These are phyloP conservation scores for Trametes coccinea DNA, from an alignment of 768 basidiomycete genomes.

Conservation along the genomic window DNA sequence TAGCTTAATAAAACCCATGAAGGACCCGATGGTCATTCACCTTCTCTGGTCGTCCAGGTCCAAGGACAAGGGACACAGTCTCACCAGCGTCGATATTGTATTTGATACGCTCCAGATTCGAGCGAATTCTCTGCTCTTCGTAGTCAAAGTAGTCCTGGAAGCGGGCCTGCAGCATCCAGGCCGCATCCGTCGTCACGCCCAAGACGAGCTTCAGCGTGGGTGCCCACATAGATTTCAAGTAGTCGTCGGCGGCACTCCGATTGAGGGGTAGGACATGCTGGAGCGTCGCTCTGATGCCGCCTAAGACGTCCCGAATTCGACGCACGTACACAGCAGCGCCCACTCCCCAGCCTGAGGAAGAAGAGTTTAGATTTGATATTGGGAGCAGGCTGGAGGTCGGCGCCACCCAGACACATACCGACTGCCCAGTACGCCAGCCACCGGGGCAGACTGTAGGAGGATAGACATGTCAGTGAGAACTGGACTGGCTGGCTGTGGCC, in stretches of 20 bases:
- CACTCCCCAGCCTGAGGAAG: conserved; percentile 22
- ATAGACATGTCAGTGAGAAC: neutral
- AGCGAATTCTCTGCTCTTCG: conserved; percentile 29
- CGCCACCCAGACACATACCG: conserved; percentile 21
- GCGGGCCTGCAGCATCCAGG: conserved; percentile 1
- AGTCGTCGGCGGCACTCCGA: neutral
- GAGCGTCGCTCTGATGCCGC: neutral
- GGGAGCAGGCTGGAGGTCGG: neutral
- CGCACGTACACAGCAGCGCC: conserved; percentile 4
- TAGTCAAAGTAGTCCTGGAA: conserved; percentile 26
- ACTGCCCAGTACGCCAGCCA: conserved; percentile 39
- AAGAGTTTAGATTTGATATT: neutral
- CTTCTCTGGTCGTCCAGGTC: conserved; percentile 31
- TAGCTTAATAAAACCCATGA: too few species aligned
- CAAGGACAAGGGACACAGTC: conserved; percentile 31
- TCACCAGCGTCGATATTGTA: conserved; percentile 33
- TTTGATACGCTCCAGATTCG: conserved; percentile 27
- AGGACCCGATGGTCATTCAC: conserved; percentile 9
- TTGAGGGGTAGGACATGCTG: neutral
- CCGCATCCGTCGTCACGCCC: neutral
- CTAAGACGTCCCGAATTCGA: neutral
- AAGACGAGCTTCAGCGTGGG: neutral
- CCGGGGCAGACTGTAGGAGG: conserved; percentile 24
- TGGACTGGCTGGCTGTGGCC: neutral
- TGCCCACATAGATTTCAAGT: neutral